Base-by-base conservation (phyloP, 768 basidiomycete species). In the Coprinopsis marcescibilis region DNA sequence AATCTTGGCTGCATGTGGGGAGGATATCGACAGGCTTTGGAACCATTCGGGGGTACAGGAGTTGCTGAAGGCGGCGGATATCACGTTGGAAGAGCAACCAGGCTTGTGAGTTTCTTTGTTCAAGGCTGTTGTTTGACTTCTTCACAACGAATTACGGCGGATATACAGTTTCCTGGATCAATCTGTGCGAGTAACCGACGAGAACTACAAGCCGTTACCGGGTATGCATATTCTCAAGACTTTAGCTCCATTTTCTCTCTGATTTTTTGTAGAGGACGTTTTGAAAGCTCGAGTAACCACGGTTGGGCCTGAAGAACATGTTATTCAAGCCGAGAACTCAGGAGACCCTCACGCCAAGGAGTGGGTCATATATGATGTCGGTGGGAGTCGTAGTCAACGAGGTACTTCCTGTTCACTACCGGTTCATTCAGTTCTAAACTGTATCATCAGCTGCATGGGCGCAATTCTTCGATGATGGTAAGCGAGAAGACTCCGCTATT, bases 281-380 rank as follows among this genome's bases (percentile, higher is more conserved):
- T 64, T 86, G 39, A 77, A 76, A 43, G 80, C 81, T 13, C 72
- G 83, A 42, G 67, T 86, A 30, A 73, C 75, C 38, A 85, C 83
- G 1, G 62, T 78, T 30, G 81, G 82, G 3, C 78, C 82, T 3
- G 81, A 83, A 53, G 79, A 83, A 58, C 79, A 84, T 51, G 66
- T 65, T 6, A 72, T 85, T 40, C 57, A 66, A 2, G 66, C 80
- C 51, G 78, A 83, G 57, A 51, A 39, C 38, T 53, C 50, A 3
- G 39, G 52, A 20, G 63, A 67, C 24, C n/a, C 41, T 14, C 60
- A 55, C 14, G 66, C 71, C 0, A 71, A 69, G 40, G 60, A 74
- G 15, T 85, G 82, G 81, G 68, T 75, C 5, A 75, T 85, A 32
- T 84, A 82, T 55, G 83, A 86, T 51, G 77, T 85, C 14, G 80